These are phyloP conservation scores for Perkinsus chesapeaki DNA, from an alignment of 169 alveolate species.

Conservation along the genomic window DNA sequence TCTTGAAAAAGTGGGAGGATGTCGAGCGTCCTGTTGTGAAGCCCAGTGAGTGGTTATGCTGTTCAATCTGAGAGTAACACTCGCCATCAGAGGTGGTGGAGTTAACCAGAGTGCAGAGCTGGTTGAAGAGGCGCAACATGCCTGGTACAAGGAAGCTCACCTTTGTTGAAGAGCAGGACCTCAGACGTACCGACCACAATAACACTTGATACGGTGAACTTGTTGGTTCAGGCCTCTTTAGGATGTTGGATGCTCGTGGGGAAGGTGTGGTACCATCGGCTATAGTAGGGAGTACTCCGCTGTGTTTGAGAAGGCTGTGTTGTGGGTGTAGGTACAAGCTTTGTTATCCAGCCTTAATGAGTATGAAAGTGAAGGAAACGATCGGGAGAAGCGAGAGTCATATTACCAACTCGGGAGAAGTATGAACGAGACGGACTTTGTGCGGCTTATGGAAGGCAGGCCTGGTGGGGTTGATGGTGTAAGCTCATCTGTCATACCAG, in stretches of 20 bases:
- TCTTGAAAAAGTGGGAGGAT: neutral
- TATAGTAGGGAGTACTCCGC: neutral
- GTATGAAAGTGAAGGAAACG: too few species aligned
- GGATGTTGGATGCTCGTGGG: neutral
- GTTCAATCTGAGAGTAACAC: neutral
- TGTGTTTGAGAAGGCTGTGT: too few species aligned
- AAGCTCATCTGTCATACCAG: neutral
- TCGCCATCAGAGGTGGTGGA: neutral
- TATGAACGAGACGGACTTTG: too few species aligned
- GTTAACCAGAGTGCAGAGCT: neutral
- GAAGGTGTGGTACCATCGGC: neutral
- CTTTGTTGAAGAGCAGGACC: neutral
- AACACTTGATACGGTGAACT: neutral
- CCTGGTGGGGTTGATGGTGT: neutral
- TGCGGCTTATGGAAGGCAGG: too few species aligned
- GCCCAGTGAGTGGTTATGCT: neutral
- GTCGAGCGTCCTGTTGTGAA: neutral
- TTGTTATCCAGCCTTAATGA: neutral
- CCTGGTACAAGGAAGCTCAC: neutral
- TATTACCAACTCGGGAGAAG: too few species aligned
- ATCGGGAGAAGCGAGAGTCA: too few species aligned
- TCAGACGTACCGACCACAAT: neutral
- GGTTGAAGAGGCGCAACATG: neutral
- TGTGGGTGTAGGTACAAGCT: neutral
- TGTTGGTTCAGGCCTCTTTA: neutral